Conservation (phyloP, 176 grass and related monocot species). For the Puya raimondii region DNA sequence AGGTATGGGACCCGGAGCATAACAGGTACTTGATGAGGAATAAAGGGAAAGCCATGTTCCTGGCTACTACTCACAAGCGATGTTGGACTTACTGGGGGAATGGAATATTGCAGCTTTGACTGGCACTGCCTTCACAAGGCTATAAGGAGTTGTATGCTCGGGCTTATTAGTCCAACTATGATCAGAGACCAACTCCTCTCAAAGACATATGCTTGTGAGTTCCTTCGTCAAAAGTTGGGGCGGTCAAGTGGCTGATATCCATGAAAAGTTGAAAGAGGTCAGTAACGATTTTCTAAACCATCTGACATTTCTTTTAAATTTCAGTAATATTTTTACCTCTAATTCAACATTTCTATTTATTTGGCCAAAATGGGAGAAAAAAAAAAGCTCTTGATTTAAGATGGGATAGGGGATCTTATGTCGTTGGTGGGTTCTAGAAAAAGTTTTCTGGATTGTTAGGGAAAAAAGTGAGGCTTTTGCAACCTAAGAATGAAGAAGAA, state of each 20-base stretch:
- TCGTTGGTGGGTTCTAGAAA: no score
- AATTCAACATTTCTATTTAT: neutral
- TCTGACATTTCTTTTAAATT: neutral
- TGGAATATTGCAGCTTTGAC: slow-evolving; percentile 12
- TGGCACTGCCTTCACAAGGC: slow-evolving; percentile 17
- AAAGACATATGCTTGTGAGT: slow-evolving; percentile 12
- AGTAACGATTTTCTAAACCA: neutral
- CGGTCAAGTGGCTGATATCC: slow-evolving; percentile 6
- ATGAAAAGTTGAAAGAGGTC: slow-evolving; percentile 21
- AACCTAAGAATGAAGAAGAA: no score
- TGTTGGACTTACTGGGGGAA: slow-evolving; percentile 16
- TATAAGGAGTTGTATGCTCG: slow-evolving; percentile 10
- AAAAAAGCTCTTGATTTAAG: no score
- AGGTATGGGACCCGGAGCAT: slow-evolving; percentile 12
- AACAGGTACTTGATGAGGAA: slow-evolving; percentile 14
- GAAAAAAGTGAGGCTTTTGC: no score
- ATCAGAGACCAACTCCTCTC: slow-evolving; percentile 18
- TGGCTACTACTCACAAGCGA: slow-evolving; percentile 15
- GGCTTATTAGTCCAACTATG: slow-evolving; percentile 9
- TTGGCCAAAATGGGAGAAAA: no score
- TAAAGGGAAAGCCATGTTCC: slow-evolving; percentile 15
- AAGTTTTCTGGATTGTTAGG: no score
- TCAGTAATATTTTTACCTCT: neutral
- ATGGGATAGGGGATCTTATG: no score
- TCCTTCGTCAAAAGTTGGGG: slow-evolving; percentile 9